Evolutionary conservation across 1,284 basidiomycete species (phyloP).

Genomic region (Ceratobasidium sp.): DNA sequence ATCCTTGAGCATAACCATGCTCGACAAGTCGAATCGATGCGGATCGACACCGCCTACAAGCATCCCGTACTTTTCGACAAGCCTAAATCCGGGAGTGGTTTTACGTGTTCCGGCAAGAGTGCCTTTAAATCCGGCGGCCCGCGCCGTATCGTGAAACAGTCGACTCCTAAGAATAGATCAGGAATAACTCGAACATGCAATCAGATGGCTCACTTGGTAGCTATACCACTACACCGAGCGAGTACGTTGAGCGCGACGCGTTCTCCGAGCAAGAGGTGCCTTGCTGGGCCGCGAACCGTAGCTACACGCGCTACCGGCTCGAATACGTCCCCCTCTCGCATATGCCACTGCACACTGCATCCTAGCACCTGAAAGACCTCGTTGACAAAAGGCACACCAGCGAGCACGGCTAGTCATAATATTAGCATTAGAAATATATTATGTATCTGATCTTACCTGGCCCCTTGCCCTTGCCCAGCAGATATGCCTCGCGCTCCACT

Average conservation of each 20-base stretch:
- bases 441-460: slow-evolving; percentile 17
- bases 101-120: slow-evolving; percentile 96
- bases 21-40: slow-evolving; percentile 95
- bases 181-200: neutral
- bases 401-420: slow-evolving; percentile 70
- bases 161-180: slow-evolving; percentile 66
- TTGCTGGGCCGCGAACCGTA: slow-evolving; percentile 87
- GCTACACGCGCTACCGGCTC: slow-evolving; percentile 87
- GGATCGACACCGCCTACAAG: slow-evolving; percentile 95
- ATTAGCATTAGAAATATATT: too few species aligned
- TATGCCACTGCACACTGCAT: slow-evolving; percentile 96
- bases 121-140: slow-evolving; percentile 81
- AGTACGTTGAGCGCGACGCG: slow-evolving; percentile 93
- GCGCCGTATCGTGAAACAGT: slow-evolving; percentile 80
- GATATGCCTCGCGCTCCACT: slow-evolving; percentile 80
- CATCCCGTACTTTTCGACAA: slow-evolving; percentile 99
- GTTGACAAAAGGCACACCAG: slow-evolving; percentile 94
- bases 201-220: slow-evolving; percentile 70
- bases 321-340: slow-evolving; percentile 82
- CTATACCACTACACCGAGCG: slow-evolving; percentile 95
- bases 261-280: slow-evolving; percentile 92
- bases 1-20: slow-evolving; percentile 99
- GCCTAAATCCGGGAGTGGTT: slow-evolving; percentile 96
- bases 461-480: slow-evolving; percentile 83
- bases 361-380: slow-evolving; percentile 91